A percentile compares a stretch with the other conserved stretches of the same genome.
Evolutionary conservation across 2,329 filamentous ascomycete genomes (phyloP).

Genomic region (Beauveria australis): DNA sequence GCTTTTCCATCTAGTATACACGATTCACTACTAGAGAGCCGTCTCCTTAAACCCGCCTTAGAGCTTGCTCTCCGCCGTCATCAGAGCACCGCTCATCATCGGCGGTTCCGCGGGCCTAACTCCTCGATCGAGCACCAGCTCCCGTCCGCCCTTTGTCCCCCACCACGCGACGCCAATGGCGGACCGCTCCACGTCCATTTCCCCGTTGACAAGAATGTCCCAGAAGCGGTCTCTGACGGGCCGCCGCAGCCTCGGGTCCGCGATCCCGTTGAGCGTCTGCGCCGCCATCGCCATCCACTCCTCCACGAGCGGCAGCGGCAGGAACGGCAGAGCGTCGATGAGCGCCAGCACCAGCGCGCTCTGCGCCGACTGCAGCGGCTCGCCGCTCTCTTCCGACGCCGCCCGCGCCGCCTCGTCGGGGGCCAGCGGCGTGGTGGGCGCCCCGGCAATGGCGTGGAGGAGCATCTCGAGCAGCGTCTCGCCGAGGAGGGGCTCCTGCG

Average conservation of each 20-base stretch:
- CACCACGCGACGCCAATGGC: slow-evolving; percentile 79
- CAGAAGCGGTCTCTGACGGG: slow-evolving; percentile 65
- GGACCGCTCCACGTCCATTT: slow-evolving; percentile 82
- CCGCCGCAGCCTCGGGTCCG: slow-evolving; percentile 53
- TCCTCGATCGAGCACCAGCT: slow-evolving; percentile 33
- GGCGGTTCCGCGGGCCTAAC: slow-evolving; percentile 13
- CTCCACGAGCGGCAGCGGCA: slow-evolving; percentile 61
- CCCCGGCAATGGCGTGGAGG: slow-evolving; percentile 49
- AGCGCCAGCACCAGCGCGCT: slow-evolving; percentile 68
- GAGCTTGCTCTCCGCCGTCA: slow-evolving; percentile 28
- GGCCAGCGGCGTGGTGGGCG: slow-evolving; percentile 35
- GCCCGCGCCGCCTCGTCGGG: slow-evolving; percentile 30
- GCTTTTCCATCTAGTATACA: not conserved
- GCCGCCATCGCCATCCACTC: slow-evolving; percentile 74
- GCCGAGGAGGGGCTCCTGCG: slow-evolving; percentile 66
- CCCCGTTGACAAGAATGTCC: slow-evolving; percentile 69
- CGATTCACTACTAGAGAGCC: too few species aligned
- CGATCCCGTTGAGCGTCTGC: slow-evolving; percentile 55
- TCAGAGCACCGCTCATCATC: slow-evolving; percentile 50
- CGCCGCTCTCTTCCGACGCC: slow-evolving; percentile 16
- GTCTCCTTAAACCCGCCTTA: slow-evolving; percentile 12
- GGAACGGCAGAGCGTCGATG: slow-evolving; percentile 68
- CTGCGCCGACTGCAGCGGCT: slow-evolving; percentile 60
- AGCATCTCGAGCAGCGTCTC: slow-evolving; percentile 75
- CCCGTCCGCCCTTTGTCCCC: slow-evolving; percentile 53